Evolutionary conservation across 2,329 filamentous ascomycete genomes (phyloP).

Genomic region (Fusarium caatingaense): DNA sequence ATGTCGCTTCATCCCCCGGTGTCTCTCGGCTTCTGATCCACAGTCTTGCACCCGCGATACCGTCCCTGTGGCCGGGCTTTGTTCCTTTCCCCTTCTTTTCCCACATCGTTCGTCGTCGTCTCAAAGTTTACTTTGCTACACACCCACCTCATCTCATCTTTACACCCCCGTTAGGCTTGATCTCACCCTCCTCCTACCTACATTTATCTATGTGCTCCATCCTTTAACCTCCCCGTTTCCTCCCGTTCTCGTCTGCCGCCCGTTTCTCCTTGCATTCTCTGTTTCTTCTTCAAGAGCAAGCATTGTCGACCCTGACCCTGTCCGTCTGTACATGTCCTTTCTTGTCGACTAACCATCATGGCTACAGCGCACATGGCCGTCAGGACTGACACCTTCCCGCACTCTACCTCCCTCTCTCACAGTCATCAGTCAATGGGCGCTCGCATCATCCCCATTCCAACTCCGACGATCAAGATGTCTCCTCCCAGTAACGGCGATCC

Average conservation of each 20-base stretch:
- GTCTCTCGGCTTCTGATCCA: conserved; percentile 39
- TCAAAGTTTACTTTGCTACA: conserved; percentile 42
- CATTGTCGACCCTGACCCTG: conserved; percentile 28
- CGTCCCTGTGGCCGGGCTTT: conserved; percentile 27
- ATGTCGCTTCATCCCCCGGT: conserved; percentile 26
- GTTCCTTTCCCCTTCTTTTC: conserved; percentile 23
- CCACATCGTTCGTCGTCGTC: conserved; percentile 26
- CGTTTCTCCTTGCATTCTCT: conserved; percentile 25
- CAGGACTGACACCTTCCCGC: conserved; percentile 63
- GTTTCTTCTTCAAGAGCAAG: conserved; percentile 25
- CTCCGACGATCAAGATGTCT: conserved; percentile 69
- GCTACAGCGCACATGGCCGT: conserved; percentile 63
- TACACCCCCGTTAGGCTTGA: conserved; percentile 32
- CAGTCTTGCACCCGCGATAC: conserved; percentile 36
- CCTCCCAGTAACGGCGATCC: conserved; percentile 67
- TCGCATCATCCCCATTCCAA: conserved; percentile 68
- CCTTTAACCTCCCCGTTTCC: conserved; percentile 38
- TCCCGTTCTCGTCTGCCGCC: conserved; percentile 24
- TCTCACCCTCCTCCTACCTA: conserved; percentile 34
- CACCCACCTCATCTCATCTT: conserved; percentile 18
- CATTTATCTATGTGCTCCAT: conserved; percentile 32
- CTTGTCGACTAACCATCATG: conserved; percentile 46
- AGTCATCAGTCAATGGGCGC: conserved; percentile 61
- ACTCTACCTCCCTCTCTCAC: conserved; percentile 55
- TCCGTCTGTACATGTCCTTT: conserved; percentile 24